Base-by-base conservation (phyloP, 345 rosid species). In the Cardamine occulta region DNA sequence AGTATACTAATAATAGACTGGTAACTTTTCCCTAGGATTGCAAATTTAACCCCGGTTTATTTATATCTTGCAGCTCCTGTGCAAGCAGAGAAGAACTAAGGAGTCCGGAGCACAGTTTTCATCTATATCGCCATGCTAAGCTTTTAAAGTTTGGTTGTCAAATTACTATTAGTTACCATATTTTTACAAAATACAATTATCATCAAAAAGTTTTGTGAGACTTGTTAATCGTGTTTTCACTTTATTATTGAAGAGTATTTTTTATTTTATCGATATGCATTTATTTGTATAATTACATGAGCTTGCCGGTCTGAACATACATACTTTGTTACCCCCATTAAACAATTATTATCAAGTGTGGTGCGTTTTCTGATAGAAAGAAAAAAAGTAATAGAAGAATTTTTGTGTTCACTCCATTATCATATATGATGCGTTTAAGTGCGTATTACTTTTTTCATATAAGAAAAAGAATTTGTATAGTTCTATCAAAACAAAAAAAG, bases 81-180 rank as follows among this genome's bases (percentile, higher is more conserved):
- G 65, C 65, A 42, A 70, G 3, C 75, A 54, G 80, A 70, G 75
- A 63, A 63, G 66, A 76, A 63, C 7, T 32, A 63, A 70, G 66
- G 21, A 51, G 49, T 31, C 42, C 34, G 17, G 48, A 42, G 35
- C 52, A 45, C 70, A 69, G 15, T 62, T 69, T 62, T 76, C 52
- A 17, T 74, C 78, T 74, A 45, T 34, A 21, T 56, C 11, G 24
- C 32, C 17, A 37, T 45, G 26, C 55, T 37, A 19, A 9, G 29
- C 52, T 14, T 21, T 19, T 14, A 4, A 37, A 39, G 42, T 58
- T 60, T 39, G 53, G 39, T 75, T 26, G 15, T 67, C 47, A 12
- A 76, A 9, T 67, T 57, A 37, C 72, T 55, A 18, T 57, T 24
- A 45, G 2, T 45, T 45, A 58, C 45, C 69, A 14, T 28, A 18